Conservation (phyloP, 1,284 basidiomycete species). For the Ustilago lituana region DNA sequence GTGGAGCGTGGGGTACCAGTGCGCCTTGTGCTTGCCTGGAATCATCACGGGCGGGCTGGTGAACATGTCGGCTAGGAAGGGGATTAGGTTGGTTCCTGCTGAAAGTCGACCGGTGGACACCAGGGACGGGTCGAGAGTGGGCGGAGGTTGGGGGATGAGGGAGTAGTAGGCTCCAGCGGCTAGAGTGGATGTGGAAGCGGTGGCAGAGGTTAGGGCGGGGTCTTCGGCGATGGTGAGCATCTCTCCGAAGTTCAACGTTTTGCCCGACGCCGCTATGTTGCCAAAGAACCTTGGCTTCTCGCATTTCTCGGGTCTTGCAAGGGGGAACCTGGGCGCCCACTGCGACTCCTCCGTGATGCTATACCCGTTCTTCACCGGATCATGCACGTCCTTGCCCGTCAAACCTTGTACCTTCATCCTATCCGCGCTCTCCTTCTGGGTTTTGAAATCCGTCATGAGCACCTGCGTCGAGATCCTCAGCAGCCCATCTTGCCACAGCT, state of each 20-base stretch:
- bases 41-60: conserved; percentile 33
- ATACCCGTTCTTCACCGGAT: conserved; percentile 31
- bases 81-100: conserved; percentile 17
- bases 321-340: conserved; percentile 29
- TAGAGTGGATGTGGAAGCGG: too few relatives aligned
- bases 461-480: conserved; percentile 37
- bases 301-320: conserved; percentile 15
- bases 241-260: conserved; percentile 24
- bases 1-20: conserved; percentile 51
- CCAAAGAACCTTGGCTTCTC: conserved; percentile 1
- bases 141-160: conserved; percentile 4
- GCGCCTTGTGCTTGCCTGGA: conserved; percentile 17
- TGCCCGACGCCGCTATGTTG: conserved; percentile 7
- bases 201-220: too few relatives aligned
- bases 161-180: conserved; percentile 24
- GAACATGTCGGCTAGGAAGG: conserved; percentile 48
- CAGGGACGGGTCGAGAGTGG: not conserved
- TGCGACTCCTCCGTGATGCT: conserved; percentile 14
- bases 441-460: conserved; percentile 32
- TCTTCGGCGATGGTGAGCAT: conserved; percentile 26
- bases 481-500: conserved; percentile 25
- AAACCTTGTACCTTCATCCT: not conserved
- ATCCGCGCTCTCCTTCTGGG: conserved; percentile 18
- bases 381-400: conserved; percentile 2
- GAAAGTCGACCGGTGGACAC: conserved; percentile 3